phyloP scores from a whole-genome alignment of 75 land plant genomes.

The Picea glauca region DNA sequence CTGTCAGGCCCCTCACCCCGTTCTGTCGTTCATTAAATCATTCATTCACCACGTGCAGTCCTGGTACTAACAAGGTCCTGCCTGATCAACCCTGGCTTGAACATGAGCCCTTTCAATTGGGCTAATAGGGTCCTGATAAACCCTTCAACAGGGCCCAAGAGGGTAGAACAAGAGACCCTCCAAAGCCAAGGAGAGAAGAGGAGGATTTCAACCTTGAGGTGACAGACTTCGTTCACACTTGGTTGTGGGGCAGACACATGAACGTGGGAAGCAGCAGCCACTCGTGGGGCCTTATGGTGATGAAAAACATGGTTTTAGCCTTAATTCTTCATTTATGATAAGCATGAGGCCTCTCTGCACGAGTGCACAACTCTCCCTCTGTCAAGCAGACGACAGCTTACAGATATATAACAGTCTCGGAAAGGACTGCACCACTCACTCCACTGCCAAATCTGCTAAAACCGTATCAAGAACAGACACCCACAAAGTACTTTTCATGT shows the following conservation, averaged over 20 bases:
- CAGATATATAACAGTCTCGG: not conserved
- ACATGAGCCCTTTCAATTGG: not conserved
- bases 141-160: not conserved
- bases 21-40: not conserved
- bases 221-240: not conserved
- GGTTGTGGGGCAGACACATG: not conserved
- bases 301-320: not conserved
- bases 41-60: conserved; percentile 7
- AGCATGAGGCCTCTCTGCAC: not conserved
- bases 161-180: too few species aligned
- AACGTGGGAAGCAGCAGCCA: conserved; percentile 5
- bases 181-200: not conserved
- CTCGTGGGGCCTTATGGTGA: conserved; percentile 4
- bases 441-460: conserved; percentile 5
- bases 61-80: too few species aligned
- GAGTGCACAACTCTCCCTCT: not conserved
- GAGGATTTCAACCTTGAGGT: not conserved
- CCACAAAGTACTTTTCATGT: conserved; percentile 3
- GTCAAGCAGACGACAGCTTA: conserved; percentile 1
- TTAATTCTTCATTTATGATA: not conserved
- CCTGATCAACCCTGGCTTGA: not conserved
- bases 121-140: not conserved
- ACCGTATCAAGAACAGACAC: not conserved
- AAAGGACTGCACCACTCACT: conserved; percentile 6
- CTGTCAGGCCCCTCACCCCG: not conserved